Evolutionary conservation across 139 green algal genomes (phyloP), one percentile per base, ranked within the genome.

Genomic region (Marvania coccoides): DNA sequence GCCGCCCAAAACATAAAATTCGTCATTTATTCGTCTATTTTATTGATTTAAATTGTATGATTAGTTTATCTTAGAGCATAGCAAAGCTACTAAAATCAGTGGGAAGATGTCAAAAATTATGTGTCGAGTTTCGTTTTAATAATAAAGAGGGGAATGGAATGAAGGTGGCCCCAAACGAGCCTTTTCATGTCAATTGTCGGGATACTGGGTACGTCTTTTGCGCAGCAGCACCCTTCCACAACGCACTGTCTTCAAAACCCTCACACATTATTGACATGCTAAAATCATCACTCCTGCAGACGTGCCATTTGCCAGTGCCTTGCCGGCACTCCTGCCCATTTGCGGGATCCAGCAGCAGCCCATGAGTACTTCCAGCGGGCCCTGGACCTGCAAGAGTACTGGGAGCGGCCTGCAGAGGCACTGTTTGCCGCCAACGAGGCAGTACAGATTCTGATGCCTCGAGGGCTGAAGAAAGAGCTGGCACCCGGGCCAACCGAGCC

Each of bases 1-100:
- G 9, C 45, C 15, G 8, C 45, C 45, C 45, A 61, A 61, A 13
- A 13, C 53, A 61, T 13, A 61, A 36, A 39, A 61, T 53, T 23
- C 14, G 37, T 67, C 14, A 67, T 58, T 45, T 75, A 80, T 47
- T 72, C 71, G 70, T 90, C 83, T 33, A 90, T 88, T 67, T 90
- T 82, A 62, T 88, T 19, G 19, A 51, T 51, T 19, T 51, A 51
- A 51, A 51, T 51, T 51, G 19, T 19, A 28, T 19, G 19, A 51
- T 19, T 51, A 51, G 42, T 19, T 51, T 51, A 51, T 51, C 19
- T 51, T 51, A 19, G 19, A 51, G 19, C 19, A 28, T 51, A n/a
- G n/a, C n/a, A n/a, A n/a, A n/a, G n/a, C n/a, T n/a, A n/a, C n/a
- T n/a, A n/a, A n/a, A n/a, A n/a, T n/a, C n/a, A n/a, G n/a, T n/a